A percentile compares a stretch with the other conserved stretches of the same genome.
These are phyloP conservation scores for Litsea cubeba DNA, from an alignment of 164 flowering plant genomes.

Conservation along the genomic window DNA sequence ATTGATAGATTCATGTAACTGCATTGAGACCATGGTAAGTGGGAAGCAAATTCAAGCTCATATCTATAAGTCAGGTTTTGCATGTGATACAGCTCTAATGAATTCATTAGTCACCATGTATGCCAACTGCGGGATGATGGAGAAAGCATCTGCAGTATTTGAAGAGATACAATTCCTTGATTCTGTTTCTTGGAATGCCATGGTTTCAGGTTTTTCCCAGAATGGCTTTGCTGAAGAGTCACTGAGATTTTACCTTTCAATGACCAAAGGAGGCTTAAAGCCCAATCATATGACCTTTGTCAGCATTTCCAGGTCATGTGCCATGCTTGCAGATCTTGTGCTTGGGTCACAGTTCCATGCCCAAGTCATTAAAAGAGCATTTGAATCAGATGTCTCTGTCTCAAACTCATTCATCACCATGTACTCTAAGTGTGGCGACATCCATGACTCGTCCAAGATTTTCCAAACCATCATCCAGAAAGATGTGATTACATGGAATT, in stretches of 20 bases:
- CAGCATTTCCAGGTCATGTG: conserved; percentile 25
- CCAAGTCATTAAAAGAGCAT: conserved; percentile 22
- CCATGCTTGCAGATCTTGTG: conserved; percentile 3
- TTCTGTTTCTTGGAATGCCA: conserved; percentile 27
- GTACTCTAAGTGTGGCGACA: conserved; percentile 26
- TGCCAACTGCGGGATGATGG: conserved; percentile 21
- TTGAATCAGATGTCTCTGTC: conserved; percentile 12
- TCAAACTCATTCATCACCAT: conserved; percentile 21
- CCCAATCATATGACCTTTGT: conserved; percentile 29
- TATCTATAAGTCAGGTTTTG: conserved; percentile 19
- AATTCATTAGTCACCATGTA: conserved; percentile 30
- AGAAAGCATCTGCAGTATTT: conserved; percentile 21
- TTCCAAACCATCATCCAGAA: conserved; percentile 14
- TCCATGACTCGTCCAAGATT: conserved; percentile 16
- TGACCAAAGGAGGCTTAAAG: conserved; percentile 11
- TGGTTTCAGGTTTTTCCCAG: conserved; percentile 27
- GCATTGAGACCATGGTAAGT: conserved; percentile 3
- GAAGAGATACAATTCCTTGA: conserved; percentile 20
- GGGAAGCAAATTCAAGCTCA: conserved; percentile 26
- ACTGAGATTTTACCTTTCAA: conserved; percentile 15
- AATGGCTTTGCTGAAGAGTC: conserved; percentile 19
- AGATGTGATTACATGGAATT: conserved; percentile 29
- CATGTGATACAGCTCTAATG: conserved; percentile 22
- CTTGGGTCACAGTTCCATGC: conserved; percentile 26
- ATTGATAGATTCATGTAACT: conserved; percentile 19